Base-by-base conservation (phyloP, 2,329 filamentous ascomycete genomes). In the Fusarium chlamydosporum region DNA sequence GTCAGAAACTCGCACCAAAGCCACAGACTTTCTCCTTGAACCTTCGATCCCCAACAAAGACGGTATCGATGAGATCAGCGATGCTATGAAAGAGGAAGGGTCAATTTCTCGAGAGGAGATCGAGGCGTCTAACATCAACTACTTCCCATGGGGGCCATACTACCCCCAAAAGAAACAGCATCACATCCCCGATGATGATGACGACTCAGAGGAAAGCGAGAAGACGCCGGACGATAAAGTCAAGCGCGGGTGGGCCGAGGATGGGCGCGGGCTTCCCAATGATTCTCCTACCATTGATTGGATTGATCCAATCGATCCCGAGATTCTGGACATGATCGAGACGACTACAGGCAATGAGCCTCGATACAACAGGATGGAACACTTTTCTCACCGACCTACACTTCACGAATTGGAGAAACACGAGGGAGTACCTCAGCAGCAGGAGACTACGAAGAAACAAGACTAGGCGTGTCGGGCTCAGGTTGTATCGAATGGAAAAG, bases 291-390 rank as follows among this genome's bases (percentile, higher is more conserved):
- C 23, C 6, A 23, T 23, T 23, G 23, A 23, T 23, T 23, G 23
- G 23, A 23, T 23, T 23, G 29, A 47, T 7, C 33, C 45, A 5
- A 10, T 47, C 18, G 18, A 34, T 15, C 45, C 33, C 31, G 34
- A 47, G 29, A 23, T 8, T 34, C 16, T 47, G 18, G 45, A 34
- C 29, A 37, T 23, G 33, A 50, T 15, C n/a, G 34, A 50, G 23
- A 40, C 47, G 11, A 16, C 16, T 40, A 16, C 16, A 8, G 34
- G 23, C 23, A 18, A 51, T n/a, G 34, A 51, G n/a, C 47, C 47
- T 7, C 47, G 47, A 18, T 51, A 51, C 8, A 26, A 51, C 47
- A 35, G 34, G 10, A 26, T 38, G 34, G 47, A 51, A 6, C 47
- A 29, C 33, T 38, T 15, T 16, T 3, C 47, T 13, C 12, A 51